These are phyloP conservation scores for Colletotrichum phormii DNA, from an alignment of 2,329 filamentous ascomycete species.

Conservation along the genomic window DNA sequence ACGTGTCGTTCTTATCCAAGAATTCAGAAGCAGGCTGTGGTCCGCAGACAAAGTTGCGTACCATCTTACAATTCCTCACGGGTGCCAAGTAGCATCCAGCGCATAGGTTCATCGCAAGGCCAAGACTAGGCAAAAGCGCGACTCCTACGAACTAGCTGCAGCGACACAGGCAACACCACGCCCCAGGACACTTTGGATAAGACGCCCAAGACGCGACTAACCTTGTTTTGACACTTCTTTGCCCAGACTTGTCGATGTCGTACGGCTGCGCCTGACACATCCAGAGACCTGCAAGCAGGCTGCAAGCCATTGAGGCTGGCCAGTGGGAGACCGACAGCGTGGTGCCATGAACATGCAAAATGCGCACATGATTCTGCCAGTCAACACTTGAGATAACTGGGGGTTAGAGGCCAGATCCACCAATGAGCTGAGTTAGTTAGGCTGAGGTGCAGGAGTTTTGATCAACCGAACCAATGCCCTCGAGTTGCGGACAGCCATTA, in stretches of 20 bases:
- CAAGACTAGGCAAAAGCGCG: constrained; percentile 7
- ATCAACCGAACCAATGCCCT: constrained; percentile 24
- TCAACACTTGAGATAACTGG: constrained; percentile 4
- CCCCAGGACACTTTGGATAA: background rate
- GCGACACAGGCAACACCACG: background rate
- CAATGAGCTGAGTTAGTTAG: constrained; percentile 23
- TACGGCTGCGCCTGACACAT: constrained; percentile 33
- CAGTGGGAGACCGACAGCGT: constrained; percentile 26
- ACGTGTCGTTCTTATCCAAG: constrained; percentile 14
- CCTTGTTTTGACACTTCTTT: constrained; percentile 29
- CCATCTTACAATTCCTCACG: constrained; percentile 4
- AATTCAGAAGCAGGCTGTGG: constrained; percentile 23
- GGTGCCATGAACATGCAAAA: constrained; percentile 16
- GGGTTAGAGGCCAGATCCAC: constrained; percentile 21
- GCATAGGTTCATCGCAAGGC: background rate
- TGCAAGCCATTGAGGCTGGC: constrained; percentile 16
- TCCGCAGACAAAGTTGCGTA: background rate
- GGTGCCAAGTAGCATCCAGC: constrained; percentile 23
- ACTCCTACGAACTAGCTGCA: constrained; percentile 9
- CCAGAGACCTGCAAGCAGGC: constrained; percentile 18
- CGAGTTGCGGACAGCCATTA: constrained; percentile 22
- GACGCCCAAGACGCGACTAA: constrained; percentile 32
- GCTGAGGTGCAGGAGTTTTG: constrained; percentile 20
- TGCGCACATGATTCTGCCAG: constrained; percentile 31
- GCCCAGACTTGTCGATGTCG: background rate